A percentile compares a stretch with the other conserved stretches of the same genome.
Evolutionary conservation across 2,329 filamentous ascomycete genomes (phyloP).

Genomic region (Talaromyces rugulosus): DNA sequence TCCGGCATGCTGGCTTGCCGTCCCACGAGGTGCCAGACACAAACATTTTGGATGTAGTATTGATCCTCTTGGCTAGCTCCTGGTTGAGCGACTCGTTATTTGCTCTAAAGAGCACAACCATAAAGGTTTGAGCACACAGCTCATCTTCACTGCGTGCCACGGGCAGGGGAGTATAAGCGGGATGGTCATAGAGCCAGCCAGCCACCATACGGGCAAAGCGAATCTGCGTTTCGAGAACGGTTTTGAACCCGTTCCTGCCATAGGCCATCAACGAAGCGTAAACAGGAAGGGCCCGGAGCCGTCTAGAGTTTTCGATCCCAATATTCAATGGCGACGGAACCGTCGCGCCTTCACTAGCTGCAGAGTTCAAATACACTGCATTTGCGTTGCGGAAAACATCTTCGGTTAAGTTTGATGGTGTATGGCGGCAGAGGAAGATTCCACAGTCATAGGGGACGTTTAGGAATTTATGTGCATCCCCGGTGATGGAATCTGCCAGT

Average conservation of each 20-base stretch:
- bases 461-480: slow-evolving; percentile 86
- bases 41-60: slow-evolving; percentile 69
- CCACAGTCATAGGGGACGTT: slow-evolving; percentile 94
- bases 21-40: slow-evolving; percentile 79
- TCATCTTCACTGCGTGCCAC: slow-evolving; percentile 30
- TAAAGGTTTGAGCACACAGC: slow-evolving; percentile 54
- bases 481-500: slow-evolving; percentile 79
- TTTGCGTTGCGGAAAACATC: slow-evolving; percentile 77
- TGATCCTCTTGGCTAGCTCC: slow-evolving; percentile 66
- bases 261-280: slow-evolving; percentile 76
- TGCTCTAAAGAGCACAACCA: slow-evolving; percentile 75
- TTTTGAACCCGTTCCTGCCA: slow-evolving; percentile 63
- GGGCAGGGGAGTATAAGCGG: slow-evolving; percentile 65
- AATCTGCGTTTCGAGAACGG: slow-evolving; percentile 70
- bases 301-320: slow-evolving; percentile 84
- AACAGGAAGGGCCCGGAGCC: slow-evolving; percentile 84
- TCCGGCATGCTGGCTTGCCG: slow-evolving; percentile 67
- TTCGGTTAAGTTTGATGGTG: slow-evolving; percentile 45
- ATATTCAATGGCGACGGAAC: slow-evolving; percentile 83
- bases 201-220: slow-evolving; percentile 65
- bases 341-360: slow-evolving; percentile 22
- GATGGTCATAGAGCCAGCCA: slow-evolving; percentile 56
- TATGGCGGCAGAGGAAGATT: slow-evolving; percentile 74
- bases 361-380: slow-evolving; percentile 66
- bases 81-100: slow-evolving; percentile 61